Percentiles rank a stretch among this genome's conserved stretches.
These are phyloP conservation scores for Miscanthus sacchariflorus DNA, from an alignment of 202 grass and related monocot species.

Conservation along the genomic window DNA sequence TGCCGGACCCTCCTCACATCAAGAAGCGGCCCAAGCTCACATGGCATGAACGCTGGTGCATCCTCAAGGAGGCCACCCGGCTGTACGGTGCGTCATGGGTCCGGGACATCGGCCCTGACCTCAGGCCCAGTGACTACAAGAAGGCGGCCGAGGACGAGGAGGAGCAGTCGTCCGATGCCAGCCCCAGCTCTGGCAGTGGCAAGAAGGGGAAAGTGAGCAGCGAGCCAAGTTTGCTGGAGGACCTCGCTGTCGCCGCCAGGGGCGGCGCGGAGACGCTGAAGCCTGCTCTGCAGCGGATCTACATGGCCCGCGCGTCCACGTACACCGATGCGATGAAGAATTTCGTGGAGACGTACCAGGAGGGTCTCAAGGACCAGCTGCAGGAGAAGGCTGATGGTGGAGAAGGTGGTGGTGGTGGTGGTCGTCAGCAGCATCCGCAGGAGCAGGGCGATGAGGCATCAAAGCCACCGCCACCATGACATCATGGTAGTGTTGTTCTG, in stretches of 20 bases:
- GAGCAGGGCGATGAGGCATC: constrained; percentile 31
- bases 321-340: constrained; percentile 60
- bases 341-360: constrained; percentile 74
- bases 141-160: constrained; percentile 10
- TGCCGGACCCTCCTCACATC: constrained; percentile 67
- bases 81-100: constrained; percentile 73
- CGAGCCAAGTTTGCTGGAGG: constrained; percentile 64
- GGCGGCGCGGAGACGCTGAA: constrained; percentile 71
- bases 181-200: background rate
- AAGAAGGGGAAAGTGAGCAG: constrained; percentile 30
- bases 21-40: constrained; percentile 64
- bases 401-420: background rate
- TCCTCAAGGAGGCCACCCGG: constrained; percentile 73
- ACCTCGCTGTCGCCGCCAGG: constrained; percentile 55
- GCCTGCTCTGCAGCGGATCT: constrained; percentile 54
- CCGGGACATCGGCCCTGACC: constrained; percentile 72
- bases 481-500: background rate
- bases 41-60: constrained; percentile 54
- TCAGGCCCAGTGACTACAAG: constrained; percentile 70
- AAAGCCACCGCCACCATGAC: background rate
- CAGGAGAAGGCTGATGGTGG: constrained; percentile 53
- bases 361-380: constrained; percentile 71
- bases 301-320: constrained; percentile 66
- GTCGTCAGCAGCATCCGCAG: background rate
- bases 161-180: background rate